Percentiles rank a stretch among this genome's conserved stretches.
These are phyloP conservation scores for Zangia roseola DNA, from an alignment of 768 basidiomycete species.

Conservation along the genomic window DNA sequence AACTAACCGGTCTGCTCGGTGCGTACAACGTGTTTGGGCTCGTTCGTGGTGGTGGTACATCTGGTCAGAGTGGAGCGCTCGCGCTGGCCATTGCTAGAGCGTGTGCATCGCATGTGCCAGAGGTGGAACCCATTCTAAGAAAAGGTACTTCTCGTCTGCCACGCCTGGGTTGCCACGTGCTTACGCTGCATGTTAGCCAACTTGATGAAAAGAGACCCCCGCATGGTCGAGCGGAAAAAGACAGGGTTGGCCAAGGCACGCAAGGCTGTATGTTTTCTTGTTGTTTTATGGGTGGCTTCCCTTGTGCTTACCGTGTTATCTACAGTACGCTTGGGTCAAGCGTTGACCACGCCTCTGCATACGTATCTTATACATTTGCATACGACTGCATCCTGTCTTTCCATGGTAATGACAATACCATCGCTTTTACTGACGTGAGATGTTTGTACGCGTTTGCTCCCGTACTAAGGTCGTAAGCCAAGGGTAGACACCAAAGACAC, in stretches of 20 bases:
- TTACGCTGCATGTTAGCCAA: constrained; percentile 53
- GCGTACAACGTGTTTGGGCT: constrained; percentile 79
- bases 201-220: constrained; percentile 85
- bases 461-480: too few relatives aligned
- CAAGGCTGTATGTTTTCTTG: constrained; percentile 67
- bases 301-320: constrained; percentile 8
- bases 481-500: too few relatives aligned
- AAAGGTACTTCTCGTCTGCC: constrained; percentile 52
- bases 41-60: constrained; percentile 84
- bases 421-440: not conserved
- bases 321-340: constrained; percentile 94
- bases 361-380: not conserved
- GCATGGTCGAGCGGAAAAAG: constrained; percentile 99
- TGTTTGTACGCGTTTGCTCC: too few relatives aligned
- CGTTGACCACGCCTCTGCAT: constrained; percentile 46
- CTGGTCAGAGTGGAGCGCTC: constrained; percentile 89
- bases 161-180: not conserved
- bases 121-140: constrained; percentile 60
- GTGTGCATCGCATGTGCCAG: constrained; percentile 68
- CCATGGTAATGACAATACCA: not conserved
- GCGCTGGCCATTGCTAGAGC: constrained; percentile 76
- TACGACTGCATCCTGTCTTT: not conserved
- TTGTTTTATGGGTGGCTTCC: not conserved
- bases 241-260: constrained; percentile 89
- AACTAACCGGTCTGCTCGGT: constrained; percentile 78